Conservation (phyloP, 2,329 filamentous ascomycete species). For the Plenodomus lindquistii region DNA sequence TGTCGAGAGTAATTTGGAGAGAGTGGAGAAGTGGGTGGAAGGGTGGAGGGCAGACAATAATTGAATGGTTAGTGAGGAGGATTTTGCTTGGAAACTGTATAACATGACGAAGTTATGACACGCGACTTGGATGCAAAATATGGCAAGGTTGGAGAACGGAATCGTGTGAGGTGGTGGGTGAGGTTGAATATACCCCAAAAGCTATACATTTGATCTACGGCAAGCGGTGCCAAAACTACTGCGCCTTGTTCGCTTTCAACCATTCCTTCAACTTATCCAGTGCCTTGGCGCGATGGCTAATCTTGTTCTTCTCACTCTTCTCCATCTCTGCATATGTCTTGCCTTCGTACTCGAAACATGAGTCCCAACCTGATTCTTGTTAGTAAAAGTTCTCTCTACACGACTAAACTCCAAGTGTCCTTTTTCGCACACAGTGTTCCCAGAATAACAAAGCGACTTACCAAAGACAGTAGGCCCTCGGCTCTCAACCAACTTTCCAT, state of each 20-base stretch:
- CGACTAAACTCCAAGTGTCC: not conserved
- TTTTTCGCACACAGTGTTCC: too few relatives aligned
- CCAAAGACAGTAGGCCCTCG: conserved; percentile 83
- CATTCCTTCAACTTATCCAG: conserved; percentile 82
- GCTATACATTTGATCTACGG: too few relatives aligned
- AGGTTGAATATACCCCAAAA: too few relatives aligned
- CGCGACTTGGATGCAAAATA: not conserved
- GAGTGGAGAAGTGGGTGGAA: conserved; percentile 79
- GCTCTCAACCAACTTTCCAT: conserved; percentile 81
- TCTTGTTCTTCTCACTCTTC: conserved; percentile 81
- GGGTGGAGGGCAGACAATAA: conserved; percentile 76
- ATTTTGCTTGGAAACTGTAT: not conserved
- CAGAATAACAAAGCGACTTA: too few relatives aligned
- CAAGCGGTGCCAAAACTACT: not conserved
- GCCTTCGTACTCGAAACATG: conserved; percentile 91
- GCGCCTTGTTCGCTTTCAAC: conserved; percentile 55
- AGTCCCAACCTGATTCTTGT: conserved; percentile 78
- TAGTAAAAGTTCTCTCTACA: not conserved
- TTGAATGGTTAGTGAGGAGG: conserved; percentile 21
- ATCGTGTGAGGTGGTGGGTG: too few relatives aligned
- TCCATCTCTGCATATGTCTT: conserved; percentile 95
- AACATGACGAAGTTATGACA: not conserved
- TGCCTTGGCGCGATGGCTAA: conserved; percentile 90
- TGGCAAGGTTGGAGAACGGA: not conserved
- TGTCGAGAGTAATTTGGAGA: conserved; percentile 84